Evolutionary conservation across 495 filamentous ascomycete genomes (phyloP).

Genomic region (Neurospora tetraspora): DNA sequence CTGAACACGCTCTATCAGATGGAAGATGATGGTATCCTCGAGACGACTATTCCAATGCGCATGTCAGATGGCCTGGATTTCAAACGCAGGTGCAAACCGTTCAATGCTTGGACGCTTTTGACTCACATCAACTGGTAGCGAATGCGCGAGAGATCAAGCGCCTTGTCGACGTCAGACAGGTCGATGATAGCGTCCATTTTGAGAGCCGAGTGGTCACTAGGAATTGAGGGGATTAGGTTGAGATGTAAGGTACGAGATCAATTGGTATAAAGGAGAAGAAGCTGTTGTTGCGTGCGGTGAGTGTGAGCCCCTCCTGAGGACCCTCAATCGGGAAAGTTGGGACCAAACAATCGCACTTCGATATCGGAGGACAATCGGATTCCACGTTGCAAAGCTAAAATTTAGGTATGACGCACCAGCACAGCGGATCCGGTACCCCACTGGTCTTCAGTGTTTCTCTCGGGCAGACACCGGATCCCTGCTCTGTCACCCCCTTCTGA

Average conservation of each 20-base stretch:
- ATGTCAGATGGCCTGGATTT: neutral
- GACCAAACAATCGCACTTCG: neutral
- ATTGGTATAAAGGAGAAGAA: neutral
- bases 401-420: neutral
- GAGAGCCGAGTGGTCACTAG: neutral
- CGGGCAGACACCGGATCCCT: neutral
- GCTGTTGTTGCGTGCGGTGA: neutral
- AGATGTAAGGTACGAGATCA: neutral
- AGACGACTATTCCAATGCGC: conserved; percentile 53
- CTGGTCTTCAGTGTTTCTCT: neutral
- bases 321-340: neutral
- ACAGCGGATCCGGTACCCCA: neutral
- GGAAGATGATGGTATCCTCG: conserved; percentile 97
- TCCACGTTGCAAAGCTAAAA: neutral
- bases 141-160: conserved; percentile 84
- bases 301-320: neutral
- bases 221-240: neutral
- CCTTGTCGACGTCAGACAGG: conserved; percentile 69
- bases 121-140: conserved; percentile 90
- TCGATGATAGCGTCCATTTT: conserved; percentile 87
- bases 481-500: neutral
- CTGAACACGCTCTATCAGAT: conserved; percentile 95
- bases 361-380: neutral
- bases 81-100: neutral
- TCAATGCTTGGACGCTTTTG: neutral